phyloP scores from a whole-genome alignment of 768 basidiomycete genomes.

The Xanthoconium purpureum region DNA sequence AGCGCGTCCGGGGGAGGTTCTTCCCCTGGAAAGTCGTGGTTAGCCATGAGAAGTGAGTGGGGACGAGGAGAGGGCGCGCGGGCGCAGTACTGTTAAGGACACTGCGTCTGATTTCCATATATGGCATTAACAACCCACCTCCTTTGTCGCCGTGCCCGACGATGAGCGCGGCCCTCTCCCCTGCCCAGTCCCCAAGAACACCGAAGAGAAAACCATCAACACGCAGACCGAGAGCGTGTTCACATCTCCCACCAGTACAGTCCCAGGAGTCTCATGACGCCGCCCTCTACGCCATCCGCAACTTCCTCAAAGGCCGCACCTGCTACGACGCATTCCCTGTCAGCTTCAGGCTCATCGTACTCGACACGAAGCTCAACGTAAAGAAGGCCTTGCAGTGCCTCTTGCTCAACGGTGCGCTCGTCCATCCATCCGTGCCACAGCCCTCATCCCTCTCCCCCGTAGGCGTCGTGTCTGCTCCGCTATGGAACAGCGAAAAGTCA shows the following conservation, averaged over 20 bases:
- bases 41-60: neutral
- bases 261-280: slow-evolving; percentile 63
- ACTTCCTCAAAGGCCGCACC: slow-evolving; percentile 79
- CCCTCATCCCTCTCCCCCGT: slow-evolving; percentile 2
- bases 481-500: slow-evolving; percentile 95
- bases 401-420: slow-evolving; percentile 63
- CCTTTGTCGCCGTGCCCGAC: slow-evolving; percentile 9
- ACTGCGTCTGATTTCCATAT: neutral
- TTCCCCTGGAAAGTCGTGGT: slow-evolving; percentile 19
- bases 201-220: slow-evolving; percentile 56
- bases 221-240: slow-evolving; percentile 51
- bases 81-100: neutral
- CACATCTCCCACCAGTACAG: slow-evolving; percentile 53
- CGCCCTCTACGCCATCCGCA: slow-evolving; percentile 68
- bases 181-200: slow-evolving; percentile 33
- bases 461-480: slow-evolving; percentile 97
- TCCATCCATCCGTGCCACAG: neutral
- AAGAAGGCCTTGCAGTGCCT: slow-evolving; percentile 92
- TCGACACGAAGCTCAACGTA: slow-evolving; percentile 94
- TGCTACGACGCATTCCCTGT: slow-evolving; percentile 98
- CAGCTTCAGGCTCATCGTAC: slow-evolving; percentile 92
- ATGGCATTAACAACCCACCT: slow-evolving; percentile 4
- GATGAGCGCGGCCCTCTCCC: slow-evolving; percentile 48
- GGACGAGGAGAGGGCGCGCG: neutral
- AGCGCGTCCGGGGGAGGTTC: slow-evolving; percentile 54